These are phyloP conservation scores for Brettanomyces custersianus DNA, from an alignment of 805 yeast genomes.

Conservation along the genomic window DNA sequence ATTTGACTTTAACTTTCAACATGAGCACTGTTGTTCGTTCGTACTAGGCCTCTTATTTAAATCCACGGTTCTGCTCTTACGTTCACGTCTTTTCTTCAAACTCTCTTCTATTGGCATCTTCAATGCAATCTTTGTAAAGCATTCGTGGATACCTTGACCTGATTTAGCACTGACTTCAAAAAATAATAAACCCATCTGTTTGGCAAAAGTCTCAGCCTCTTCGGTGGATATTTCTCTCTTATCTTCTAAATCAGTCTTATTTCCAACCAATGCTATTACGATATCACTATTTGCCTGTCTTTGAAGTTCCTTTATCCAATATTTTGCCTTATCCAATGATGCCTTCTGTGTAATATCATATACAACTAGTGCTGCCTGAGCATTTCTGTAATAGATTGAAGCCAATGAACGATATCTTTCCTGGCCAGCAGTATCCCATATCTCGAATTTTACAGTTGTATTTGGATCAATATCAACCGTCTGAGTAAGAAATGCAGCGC, in stretches of 20 bases:
- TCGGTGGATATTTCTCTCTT: constrained; percentile 37
- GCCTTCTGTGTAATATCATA: constrained; percentile 64
- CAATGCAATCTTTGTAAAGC: constrained; percentile 42
- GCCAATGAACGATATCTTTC: constrained; percentile 71
- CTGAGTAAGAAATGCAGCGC: constrained; percentile 77
- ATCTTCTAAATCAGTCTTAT: constrained; percentile 52
- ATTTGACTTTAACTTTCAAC: constrained; percentile 7
- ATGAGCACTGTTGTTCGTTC: constrained; percentile 25
- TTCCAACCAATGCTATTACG: constrained; percentile 79
- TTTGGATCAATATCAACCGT: constrained; percentile 44
- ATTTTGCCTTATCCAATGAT: constrained; percentile 62
- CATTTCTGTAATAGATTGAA: constrained; percentile 77
- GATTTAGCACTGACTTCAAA: constrained; percentile 53
- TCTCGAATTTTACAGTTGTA: constrained; percentile 60
- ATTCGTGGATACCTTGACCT: constrained; percentile 39
- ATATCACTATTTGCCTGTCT: constrained; percentile 70
- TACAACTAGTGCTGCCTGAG: constrained; percentile 73
- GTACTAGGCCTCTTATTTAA: constrained; percentile 23
- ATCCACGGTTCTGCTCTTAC: constrained; percentile 21
- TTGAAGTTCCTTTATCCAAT: constrained; percentile 73
- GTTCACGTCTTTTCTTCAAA: constrained; percentile 12
- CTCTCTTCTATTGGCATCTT: constrained; percentile 29
- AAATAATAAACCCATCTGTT: constrained; percentile 40
- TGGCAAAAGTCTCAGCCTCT: constrained; percentile 46
- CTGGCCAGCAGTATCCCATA: constrained; percentile 73